Evolutionary conservation across 2,329 filamentous ascomycete genomes (phyloP), one percentile per base, ranked within the genome.

Genomic region (Cryoendolithus antarcticus): DNA sequence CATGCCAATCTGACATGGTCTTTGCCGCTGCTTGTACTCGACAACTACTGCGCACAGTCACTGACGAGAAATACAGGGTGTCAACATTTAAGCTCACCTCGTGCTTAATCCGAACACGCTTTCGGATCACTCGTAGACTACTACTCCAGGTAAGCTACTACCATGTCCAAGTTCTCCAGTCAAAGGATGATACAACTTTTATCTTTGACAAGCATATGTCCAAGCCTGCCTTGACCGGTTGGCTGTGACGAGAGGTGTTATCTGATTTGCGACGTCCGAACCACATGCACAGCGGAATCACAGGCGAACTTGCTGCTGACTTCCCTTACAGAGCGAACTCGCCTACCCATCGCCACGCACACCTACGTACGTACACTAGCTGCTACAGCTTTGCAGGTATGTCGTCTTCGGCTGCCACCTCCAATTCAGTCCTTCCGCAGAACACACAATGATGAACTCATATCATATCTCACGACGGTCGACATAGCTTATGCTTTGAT

Each of bases 151-250:
- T 19, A 19, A 19, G 15, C 15, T 19, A 19, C 15, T 24, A 30
- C 24, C 34, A 39, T 27, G 11, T 34, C 8, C 32, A 11, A 11
- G 41, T 19, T 19, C 15, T 19, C 15, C 15, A 19, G 15, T 42
- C 34, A 34, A 40, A 32, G 50, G 56, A 58, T 58, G 56, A 58
- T 54, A 49, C 52, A 48, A 51, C 39, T 38, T 48, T 46, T 50
- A 51, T 47, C 47, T 57, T 57, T 49, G 58, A 60, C 57, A 60
- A 60, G 58, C 58, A 60, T 60, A 60, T 60, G 58, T 60, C 58
- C 56, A 54, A 60, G 56, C 53, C 51, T 48, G 52, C 15, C 52
- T 51, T 57, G 50, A 55, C 50, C 52, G 55, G 57, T 41, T 50
- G 48, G 53, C 48, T 44, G 44, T 53, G 56, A 57, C 52, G 55